Conservation (phyloP, 441 rosid genomes). For the Syzygium malaccense region DNA sequence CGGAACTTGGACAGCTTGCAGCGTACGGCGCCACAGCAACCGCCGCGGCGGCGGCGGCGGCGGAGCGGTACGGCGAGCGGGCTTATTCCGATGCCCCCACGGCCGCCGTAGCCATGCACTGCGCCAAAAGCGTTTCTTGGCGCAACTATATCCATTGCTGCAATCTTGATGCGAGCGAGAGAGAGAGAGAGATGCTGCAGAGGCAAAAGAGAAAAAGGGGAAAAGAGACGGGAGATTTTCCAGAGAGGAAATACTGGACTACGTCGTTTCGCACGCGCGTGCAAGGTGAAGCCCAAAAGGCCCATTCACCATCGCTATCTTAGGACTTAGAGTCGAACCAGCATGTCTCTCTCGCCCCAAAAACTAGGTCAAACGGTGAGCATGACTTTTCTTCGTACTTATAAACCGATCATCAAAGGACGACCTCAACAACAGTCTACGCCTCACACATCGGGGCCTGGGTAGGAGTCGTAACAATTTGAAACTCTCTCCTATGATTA, state of each 20-base stretch:
- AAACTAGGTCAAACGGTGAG: too few species aligned
- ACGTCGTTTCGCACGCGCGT: not conserved
- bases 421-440: too few species aligned
- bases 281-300: not conserved
- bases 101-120: not conserved
- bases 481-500: too few species aligned
- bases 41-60: not conserved
- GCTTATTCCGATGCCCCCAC: constrained; percentile 4
- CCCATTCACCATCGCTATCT: not conserved
- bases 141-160: not conserved
- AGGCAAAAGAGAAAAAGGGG: not conserved
- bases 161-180: not conserved
- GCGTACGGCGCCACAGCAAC: constrained; percentile 7
- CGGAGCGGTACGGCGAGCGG: not conserved
- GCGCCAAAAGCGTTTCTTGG: not conserved
- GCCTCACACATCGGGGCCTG: too few species aligned
- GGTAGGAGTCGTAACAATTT: too few species aligned
- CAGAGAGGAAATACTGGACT: not conserved
- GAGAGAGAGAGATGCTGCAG: not conserved
- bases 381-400: too few species aligned
- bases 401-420: too few species aligned
- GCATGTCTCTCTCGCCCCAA: too few species aligned
- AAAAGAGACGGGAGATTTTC: not conserved
- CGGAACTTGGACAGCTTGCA: constrained; percentile 41
- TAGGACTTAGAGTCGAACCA: not conserved